Conservation (phyloP, 805 yeast species). For the Danielozyma ontarioensis region DNA sequence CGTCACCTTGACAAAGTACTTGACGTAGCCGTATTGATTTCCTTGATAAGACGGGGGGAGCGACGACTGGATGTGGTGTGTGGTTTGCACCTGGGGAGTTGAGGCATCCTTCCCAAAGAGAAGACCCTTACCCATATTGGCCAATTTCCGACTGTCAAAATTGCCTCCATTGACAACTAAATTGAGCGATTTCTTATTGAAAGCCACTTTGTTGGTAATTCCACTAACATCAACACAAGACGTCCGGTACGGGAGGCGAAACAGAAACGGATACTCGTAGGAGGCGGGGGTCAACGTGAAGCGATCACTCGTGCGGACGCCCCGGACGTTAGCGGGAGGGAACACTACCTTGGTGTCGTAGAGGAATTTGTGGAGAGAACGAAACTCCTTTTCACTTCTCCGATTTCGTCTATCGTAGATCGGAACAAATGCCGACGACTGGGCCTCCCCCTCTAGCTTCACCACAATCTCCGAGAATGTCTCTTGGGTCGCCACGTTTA, state of each 20-base stretch:
- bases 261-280: conserved; percentile 46
- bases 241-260: conserved; percentile 37
- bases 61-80: conserved; percentile 6
- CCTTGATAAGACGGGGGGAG: conserved; percentile 10
- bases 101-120: not conserved
- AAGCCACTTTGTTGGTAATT: conserved; percentile 19
- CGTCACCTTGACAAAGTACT: conserved; percentile 58
- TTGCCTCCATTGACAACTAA: conserved; percentile 30
- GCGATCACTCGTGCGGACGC: conserved; percentile 38
- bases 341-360: conserved; percentile 47
- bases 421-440: conserved; percentile 14
- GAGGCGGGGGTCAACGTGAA: conserved; percentile 47
- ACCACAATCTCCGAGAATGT: conserved; percentile 44
- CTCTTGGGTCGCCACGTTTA: conserved; percentile 37
- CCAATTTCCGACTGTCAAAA: conserved; percentile 5
- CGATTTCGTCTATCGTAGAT: conserved; percentile 8
- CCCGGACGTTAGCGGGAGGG: conserved; percentile 46
- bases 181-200: conserved; percentile 21
- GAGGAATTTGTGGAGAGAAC: conserved; percentile 41
- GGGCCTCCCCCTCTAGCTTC: conserved; percentile 46
- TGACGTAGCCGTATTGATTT: conserved; percentile 34
- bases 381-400: conserved; percentile 15
- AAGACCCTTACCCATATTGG: not conserved
- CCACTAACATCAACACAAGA: conserved; percentile 35
- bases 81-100: not conserved